Evolutionary conservation across 176 grass and related monocot species (phyloP).

Genomic region (maize (Zea mays)): DNA sequence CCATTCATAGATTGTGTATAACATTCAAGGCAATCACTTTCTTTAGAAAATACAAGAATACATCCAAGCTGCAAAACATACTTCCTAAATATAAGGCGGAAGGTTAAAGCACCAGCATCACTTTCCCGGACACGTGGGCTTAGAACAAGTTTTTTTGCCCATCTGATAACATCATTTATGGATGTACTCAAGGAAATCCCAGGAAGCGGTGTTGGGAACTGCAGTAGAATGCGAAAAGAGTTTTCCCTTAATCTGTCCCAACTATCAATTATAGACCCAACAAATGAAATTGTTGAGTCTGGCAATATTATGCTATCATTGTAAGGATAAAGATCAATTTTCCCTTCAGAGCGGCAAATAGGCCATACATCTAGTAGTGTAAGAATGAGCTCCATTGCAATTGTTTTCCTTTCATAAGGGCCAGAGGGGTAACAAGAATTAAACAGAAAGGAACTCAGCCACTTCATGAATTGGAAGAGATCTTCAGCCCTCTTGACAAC

Average conservation of each 20-base stretch:
- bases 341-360: slow-evolving; percentile 62
- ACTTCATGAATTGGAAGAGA: slow-evolving; percentile 92
- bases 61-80: slow-evolving; percentile 87
- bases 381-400: slow-evolving; percentile 98
- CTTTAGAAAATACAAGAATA: slow-evolving; percentile 62
- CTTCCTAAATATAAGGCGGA: slow-evolving; percentile 93
- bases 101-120: slow-evolving; percentile 92
- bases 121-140: slow-evolving; percentile 97
- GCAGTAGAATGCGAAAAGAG: slow-evolving; percentile 85
- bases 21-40: slow-evolving; percentile 56
- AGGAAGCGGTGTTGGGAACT: slow-evolving; percentile 96
- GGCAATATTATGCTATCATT: slow-evolving; percentile 69
- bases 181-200: slow-evolving; percentile 71
- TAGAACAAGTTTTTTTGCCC: slow-evolving; percentile 80
- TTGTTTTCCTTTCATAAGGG: slow-evolving; percentile 98
- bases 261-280: slow-evolving; percentile 93
- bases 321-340: slow-evolving; percentile 68
- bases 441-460: slow-evolving; percentile 88
- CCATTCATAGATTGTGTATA: slow-evolving; percentile 43
- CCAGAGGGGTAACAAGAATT: slow-evolving; percentile 95
- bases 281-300: slow-evolving; percentile 90
- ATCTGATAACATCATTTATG: slow-evolving; percentile 69
- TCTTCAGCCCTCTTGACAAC: slow-evolving; percentile 54
- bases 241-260: slow-evolving; percentile 90
- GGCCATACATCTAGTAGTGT: slow-evolving; percentile 93